A percentile compares a stretch with the other conserved stretches of the same genome.
These are phyloP conservation scores for Vigna angularis DNA, from an alignment of 306 rosid species.

Conservation along the genomic window DNA sequence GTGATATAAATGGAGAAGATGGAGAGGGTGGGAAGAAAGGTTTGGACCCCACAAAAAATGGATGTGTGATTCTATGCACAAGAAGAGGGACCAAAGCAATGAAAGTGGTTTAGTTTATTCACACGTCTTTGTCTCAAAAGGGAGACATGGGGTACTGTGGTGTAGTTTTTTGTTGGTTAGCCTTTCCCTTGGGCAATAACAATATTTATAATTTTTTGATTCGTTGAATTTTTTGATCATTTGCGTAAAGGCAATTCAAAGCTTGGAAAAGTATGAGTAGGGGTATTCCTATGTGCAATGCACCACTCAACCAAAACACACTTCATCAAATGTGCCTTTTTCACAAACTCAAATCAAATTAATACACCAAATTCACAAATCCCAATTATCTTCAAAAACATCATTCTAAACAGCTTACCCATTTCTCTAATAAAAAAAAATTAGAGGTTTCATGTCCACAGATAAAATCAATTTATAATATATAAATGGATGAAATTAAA, in stretches of 20 bases:
- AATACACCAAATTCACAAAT: conserved; percentile 45
- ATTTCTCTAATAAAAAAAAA: conserved; percentile 6
- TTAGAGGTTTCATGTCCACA: too few species aligned
- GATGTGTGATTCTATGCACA: conserved; percentile 71
- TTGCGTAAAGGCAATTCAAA: conserved; percentile 50
- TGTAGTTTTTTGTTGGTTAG: conserved; percentile 57
- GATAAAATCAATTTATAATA: too few species aligned
- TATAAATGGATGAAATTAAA: too few species aligned
- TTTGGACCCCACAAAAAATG: conserved; percentile 65
- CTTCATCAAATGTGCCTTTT: conserved; percentile 52
- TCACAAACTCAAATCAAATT: conserved; percentile 35
- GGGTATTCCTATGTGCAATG: conserved; percentile 60
- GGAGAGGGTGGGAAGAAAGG: conserved; percentile 51
- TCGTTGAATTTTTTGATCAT: conserved; percentile 23
- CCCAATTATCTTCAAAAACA: conserved; percentile 52
- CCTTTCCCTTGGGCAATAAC: conserved; percentile 49
- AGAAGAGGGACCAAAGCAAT: conserved; percentile 57
- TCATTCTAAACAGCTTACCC: conserved; percentile 14
- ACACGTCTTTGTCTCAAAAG: conserved; percentile 56
- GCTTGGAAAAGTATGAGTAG: conserved; percentile 3
- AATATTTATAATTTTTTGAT: not conserved
- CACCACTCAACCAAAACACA: conserved; percentile 56
- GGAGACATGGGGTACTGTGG: conserved; percentile 51
- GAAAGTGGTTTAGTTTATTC: conserved; percentile 59
- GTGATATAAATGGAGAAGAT: conserved; percentile 26